Conservation (phyloP, 1,284 basidiomycete species). For the Melampsora abietis-canadensis region DNA sequence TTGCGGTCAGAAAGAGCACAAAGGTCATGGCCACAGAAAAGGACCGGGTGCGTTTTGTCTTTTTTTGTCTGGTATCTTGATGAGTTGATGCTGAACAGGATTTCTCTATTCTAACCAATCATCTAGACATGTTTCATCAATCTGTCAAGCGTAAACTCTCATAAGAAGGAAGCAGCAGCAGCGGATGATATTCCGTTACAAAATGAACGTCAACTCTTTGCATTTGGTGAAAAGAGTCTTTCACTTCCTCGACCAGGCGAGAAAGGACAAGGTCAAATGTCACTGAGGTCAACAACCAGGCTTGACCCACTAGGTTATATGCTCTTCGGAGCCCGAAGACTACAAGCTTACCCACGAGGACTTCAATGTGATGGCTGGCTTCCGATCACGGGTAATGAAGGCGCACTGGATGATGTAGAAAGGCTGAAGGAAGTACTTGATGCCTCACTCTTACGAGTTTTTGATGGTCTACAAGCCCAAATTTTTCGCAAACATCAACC, state of each 20-base stretch:
- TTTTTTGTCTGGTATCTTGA: not conserved
- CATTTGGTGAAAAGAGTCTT: slow-evolving; percentile 72
- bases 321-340: slow-evolving; percentile 82
- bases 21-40: slow-evolving; percentile 72
- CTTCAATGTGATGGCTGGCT: slow-evolving; percentile 84
- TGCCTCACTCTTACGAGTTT: slow-evolving; percentile 80
- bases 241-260: slow-evolving; percentile 26
- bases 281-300: slow-evolving; percentile 55
- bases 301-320: slow-evolving; percentile 87
- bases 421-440: slow-evolving; percentile 80
- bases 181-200: slow-evolving; percentile 42
- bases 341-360: slow-evolving; percentile 56
- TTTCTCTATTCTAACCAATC: not conserved
- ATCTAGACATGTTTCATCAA: slow-evolving; percentile 36
- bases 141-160: slow-evolving; percentile 40
- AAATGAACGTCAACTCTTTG: slow-evolving; percentile 69
- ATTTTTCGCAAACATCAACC: slow-evolving; percentile 6
- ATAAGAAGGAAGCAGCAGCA: slow-evolving; percentile 41
- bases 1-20: slow-evolving; percentile 75
- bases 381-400: slow-evolving; percentile 71
- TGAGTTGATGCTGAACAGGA: not conserved
- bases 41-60: slow-evolving; percentile 69
- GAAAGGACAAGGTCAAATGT: slow-evolving; percentile 41
- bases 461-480: slow-evolving; percentile 67
- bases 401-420: slow-evolving; percentile 77